These are phyloP conservation scores for Elasticomyces elasticus DNA, from an alignment of 495 filamentous ascomycete species.

Conservation along the genomic window DNA sequence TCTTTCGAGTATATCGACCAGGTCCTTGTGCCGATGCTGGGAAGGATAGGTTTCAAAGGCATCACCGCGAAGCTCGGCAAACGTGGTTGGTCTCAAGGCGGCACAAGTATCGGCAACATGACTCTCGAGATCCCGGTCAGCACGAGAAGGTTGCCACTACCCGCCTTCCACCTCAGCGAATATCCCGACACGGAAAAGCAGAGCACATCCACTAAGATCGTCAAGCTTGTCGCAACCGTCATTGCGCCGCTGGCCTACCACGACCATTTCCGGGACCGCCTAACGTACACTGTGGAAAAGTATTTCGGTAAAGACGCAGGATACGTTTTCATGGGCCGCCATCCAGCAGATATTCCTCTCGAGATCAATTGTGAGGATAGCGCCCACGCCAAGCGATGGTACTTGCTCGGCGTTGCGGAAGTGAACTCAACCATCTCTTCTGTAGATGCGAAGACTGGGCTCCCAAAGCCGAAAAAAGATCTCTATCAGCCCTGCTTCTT, in stretches of 20 bases:
- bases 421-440: neutral
- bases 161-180: constrained; percentile 36
- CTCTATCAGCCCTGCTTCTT: neutral
- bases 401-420: constrained; percentile 59
- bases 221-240: constrained; percentile 43
- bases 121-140: constrained; percentile 49
- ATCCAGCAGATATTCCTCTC: constrained; percentile 13
- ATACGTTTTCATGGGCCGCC: neutral
- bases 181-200: constrained; percentile 24
- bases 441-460: neutral
- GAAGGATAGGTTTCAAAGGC: constrained; percentile 48
- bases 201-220: constrained; percentile 26
- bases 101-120: constrained; percentile 45
- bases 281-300: neutral
- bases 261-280: constrained; percentile 12
- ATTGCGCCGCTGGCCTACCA: constrained; percentile 38
- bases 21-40: constrained; percentile 63
- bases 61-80: constrained; percentile 46
- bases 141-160: constrained; percentile 36
- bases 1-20: constrained; percentile 70
- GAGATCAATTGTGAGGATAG: constrained; percentile 50
- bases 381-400: constrained; percentile 50
- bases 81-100: constrained; percentile 60
- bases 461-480: neutral
- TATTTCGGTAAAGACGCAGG: neutral